These are phyloP conservation scores for Aegilops sharonensis DNA, from an alignment of 176 grass and related monocot genomes.

Conservation along the genomic window DNA sequence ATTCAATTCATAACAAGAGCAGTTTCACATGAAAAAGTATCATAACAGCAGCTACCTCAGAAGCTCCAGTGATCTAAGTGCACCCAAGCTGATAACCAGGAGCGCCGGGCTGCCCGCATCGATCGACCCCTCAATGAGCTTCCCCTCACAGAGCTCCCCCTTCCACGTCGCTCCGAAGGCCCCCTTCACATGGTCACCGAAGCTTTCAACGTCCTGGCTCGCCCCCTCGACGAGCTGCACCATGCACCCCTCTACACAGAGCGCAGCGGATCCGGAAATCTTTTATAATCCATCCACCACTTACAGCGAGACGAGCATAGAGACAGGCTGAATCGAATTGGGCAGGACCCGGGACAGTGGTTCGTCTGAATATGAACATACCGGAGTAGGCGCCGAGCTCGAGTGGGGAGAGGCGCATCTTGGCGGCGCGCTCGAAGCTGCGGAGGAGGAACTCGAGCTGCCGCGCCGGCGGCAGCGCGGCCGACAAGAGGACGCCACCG, in stretches of 20 bases:
- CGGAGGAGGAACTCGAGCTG: conserved; percentile 82
- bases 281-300: no score
- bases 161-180: conserved; percentile 59
- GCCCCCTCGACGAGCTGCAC: conserved; percentile 60
- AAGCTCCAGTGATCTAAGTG: conserved; percentile 80
- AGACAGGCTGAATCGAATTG: neutral
- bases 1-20: neutral
- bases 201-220: conserved; percentile 64
- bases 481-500: conserved; percentile 33
- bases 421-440: conserved; percentile 65
- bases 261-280: neutral
- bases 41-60: conserved; percentile 51
- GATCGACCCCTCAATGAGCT: conserved; percentile 31
- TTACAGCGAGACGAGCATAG: neutral
- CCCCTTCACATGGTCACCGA: conserved; percentile 67
- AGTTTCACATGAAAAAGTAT: conserved; percentile 51
- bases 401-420: conserved; percentile 81
- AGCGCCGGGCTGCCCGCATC: conserved; percentile 60
- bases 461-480: conserved; percentile 38
- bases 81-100: conserved; percentile 70
- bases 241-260: conserved; percentile 67
- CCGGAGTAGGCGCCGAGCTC: conserved; percentile 81
- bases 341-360: neutral
- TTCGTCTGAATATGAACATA: conserved; percentile 15
- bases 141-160: conserved; percentile 62